Evolutionary conservation across 1,284 basidiomycete species (phyloP), one percentile per base, ranked within the genome.

Genomic region (Papiliotrema flavescens): DNA sequence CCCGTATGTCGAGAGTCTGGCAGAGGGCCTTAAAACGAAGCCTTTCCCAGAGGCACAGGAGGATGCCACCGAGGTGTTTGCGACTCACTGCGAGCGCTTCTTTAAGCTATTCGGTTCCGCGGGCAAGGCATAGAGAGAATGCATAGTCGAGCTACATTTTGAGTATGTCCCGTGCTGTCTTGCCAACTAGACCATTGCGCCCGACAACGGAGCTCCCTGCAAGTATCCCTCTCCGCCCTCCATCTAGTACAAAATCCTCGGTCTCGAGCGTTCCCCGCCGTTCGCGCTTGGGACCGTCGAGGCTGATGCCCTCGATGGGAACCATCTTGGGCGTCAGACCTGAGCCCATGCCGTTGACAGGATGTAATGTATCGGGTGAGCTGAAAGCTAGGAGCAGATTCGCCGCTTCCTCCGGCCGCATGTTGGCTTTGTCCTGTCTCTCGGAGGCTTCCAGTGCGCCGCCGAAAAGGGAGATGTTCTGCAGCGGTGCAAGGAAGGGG

Each of bases 11-110:
- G 62, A 64, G 32, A 64, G 66, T 17, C 59, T 75, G 24, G 58
- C 59, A 22, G 54, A 67, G 46, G 64, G 63, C 3, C 59, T 75
- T 9, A 54, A 59, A 11, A 55, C 52, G 45, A 69, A 69, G 53
- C 67, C 71, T 3, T 69, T 76, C 62, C 76, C 76, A 14, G 75
- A 76, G 28, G 66, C 74, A 2, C 65, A 67, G 46, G 74, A 76
- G 47, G 69, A 66, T n/a, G 74, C 75, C 3, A 68, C 68, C 43
- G 71, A 71, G 49, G 70, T 67, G 3, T 71, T 70, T 55, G 67
- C 64, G 14, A 63, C 64, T 42, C 68, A 66, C 23, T 69, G 66
- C 43, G 64, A 71, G 54, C 57, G 65, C 45, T 74, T 76, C 61
- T 64, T 72, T 49, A 63, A 68, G 39, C 59, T 77, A 24, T 59